Conservation (phyloP, 768 basidiomycete species). For the Xerocomellus intermedius region DNA sequence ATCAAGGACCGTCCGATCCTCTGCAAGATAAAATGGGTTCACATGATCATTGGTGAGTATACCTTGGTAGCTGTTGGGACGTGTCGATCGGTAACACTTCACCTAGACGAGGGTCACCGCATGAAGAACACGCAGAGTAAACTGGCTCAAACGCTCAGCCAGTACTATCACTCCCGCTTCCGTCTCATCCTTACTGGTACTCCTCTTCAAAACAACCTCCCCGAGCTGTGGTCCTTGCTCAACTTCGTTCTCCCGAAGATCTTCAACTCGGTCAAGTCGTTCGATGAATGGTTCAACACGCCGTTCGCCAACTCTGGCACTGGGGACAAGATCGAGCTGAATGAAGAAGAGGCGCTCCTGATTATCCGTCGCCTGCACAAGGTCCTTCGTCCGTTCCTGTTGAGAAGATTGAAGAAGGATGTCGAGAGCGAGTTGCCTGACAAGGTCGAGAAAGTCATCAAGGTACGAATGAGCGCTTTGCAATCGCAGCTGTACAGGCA, state of each 20-base stretch:
- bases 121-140: slow-evolving; percentile 97
- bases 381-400: slow-evolving; percentile 91
- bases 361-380: slow-evolving; percentile 97
- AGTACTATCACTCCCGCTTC: slow-evolving; percentile 89
- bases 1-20: slow-evolving; percentile 93
- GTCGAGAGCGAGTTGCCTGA: slow-evolving; percentile 95
- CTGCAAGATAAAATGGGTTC: slow-evolving; percentile 91
- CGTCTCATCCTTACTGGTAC: slow-evolving; percentile 95
- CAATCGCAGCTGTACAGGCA: slow-evolving; percentile 94
- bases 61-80: background rate
- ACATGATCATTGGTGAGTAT: slow-evolving; percentile 88
- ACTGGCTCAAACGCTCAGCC: slow-evolving; percentile 84
- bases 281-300: slow-evolving; percentile 99
- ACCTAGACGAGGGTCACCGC: slow-evolving; percentile 88
- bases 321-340: slow-evolving; percentile 96
- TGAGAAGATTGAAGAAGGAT: slow-evolving; percentile 92
- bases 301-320: slow-evolving; percentile 99
- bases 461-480: slow-evolving; percentile 89
- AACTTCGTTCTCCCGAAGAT: slow-evolving; percentile 94
- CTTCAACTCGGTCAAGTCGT: slow-evolving; percentile 98
- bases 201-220: slow-evolving; percentile 94
- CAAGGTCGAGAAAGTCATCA: slow-evolving; percentile 98
- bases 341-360: slow-evolving; percentile 98
- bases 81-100: slow-evolving; percentile 1
- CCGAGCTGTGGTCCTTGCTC: slow-evolving; percentile 92